Evolutionary conservation across 73 alveolate genomes (phyloP).

Genomic region (Paramecium sonneborni): DNA sequence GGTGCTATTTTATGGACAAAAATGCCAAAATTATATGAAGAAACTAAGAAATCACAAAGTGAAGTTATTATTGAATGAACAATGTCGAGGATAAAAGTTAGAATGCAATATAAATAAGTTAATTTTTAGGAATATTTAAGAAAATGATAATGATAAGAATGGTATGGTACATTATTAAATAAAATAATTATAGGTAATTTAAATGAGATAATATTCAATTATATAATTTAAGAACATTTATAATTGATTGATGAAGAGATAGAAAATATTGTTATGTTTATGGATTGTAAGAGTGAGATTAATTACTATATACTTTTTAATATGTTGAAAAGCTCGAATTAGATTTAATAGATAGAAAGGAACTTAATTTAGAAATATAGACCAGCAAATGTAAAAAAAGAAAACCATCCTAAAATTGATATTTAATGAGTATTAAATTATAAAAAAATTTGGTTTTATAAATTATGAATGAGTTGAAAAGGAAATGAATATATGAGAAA

Average conservation of each 20-base stretch:
- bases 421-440: not conserved
- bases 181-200: not conserved
- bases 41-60: constrained; percentile 1
- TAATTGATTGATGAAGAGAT: constrained; percentile 34
- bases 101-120: not conserved
- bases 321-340: not conserved
- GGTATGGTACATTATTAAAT: not conserved
- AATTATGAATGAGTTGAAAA: not conserved
- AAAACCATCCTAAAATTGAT: not conserved
- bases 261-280: not conserved
- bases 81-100: constrained; percentile 19
- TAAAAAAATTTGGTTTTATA: not conserved
- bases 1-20: not conserved
- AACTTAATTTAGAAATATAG: not conserved
- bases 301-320: not conserved
- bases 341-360: not conserved
- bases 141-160: constrained; percentile 24
- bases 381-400: not conserved
- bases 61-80: constrained; percentile 12
- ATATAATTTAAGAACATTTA: constrained; percentile 20
- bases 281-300: not conserved
- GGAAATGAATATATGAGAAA: not conserved
- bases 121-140: not conserved
- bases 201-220: constrained; percentile 1
- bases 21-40: not conserved